A percentile compares a stretch with the other conserved stretches of the same genome.
Conservation (phyloP, 352 stramenopile genomes). For the Phytophthora colocasiae region DNA sequence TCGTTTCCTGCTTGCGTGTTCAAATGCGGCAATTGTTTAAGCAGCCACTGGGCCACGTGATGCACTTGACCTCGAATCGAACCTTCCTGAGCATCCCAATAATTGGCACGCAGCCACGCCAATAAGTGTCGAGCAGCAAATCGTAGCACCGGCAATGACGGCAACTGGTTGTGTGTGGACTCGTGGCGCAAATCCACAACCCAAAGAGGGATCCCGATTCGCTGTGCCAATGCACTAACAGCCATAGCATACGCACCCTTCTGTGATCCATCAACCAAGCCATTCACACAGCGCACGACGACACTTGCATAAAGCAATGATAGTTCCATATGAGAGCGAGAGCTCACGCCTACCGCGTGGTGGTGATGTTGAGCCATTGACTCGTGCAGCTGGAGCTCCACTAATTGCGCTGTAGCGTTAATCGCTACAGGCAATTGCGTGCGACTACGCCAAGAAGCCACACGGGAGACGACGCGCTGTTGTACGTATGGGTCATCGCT, state of each 20-base stretch:
- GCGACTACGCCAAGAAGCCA: constrained; percentile 75
- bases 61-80: constrained; percentile 58
- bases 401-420: constrained; percentile 75
- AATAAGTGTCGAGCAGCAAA: constrained; percentile 89
- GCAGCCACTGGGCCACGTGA: constrained; percentile 46
- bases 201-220: constrained; percentile 93
- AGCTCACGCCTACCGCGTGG: constrained; percentile 71
- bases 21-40: constrained; percentile 37
- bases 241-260: constrained; percentile 79
- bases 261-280: constrained; percentile 82
- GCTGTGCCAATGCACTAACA: constrained; percentile 79
- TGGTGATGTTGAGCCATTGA: constrained; percentile 68
- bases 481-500: constrained; percentile 45
- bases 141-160: constrained; percentile 88
- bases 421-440: constrained; percentile 81
- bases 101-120: constrained; percentile 88
- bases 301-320: constrained; percentile 70
- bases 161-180: constrained; percentile 93
- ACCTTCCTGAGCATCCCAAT: constrained; percentile 85
- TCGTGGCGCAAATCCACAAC: constrained; percentile 95
- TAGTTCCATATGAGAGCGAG: constrained; percentile 83
- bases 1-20: neutral
- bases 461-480: constrained; percentile 63
- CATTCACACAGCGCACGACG: constrained; percentile 86
- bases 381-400: constrained; percentile 81